phyloP scores from a whole-genome alignment of 192 early-diverging fungal genomes.

The Entomortierella chlamydospora region DNA sequence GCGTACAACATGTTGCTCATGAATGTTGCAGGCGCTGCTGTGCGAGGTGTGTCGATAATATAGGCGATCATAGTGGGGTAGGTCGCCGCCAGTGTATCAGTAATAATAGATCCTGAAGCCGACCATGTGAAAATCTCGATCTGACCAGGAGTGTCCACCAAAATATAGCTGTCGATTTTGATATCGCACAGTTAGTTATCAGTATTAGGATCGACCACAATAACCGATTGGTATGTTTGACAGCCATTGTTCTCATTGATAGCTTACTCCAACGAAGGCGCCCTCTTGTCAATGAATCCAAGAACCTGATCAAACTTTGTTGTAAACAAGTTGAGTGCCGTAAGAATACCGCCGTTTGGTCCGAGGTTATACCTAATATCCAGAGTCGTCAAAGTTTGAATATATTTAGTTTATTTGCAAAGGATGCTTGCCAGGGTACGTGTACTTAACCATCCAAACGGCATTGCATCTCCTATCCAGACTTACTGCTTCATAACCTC shows the following conservation, averaged over 20 bases:
- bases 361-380: slow-evolving; percentile 86
- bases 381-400: neutral
- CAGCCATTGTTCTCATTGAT: too few species aligned
- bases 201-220: too few species aligned
- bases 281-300: slow-evolving; percentile 84
- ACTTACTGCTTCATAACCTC: slow-evolving; percentile 96
- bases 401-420: too few species aligned
- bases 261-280: slow-evolving; percentile 73
- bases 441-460: too few species aligned
- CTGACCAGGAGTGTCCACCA: slow-evolving; percentile 97
- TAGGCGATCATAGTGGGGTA: slow-evolving; percentile 94
- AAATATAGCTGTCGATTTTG: slow-evolving; percentile 69
- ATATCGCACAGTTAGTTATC: too few species aligned
- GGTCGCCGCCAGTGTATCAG: slow-evolving; percentile 89
- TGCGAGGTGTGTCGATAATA: slow-evolving; percentile 96
- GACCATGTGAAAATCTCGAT: slow-evolving; percentile 99
- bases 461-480: too few species aligned
- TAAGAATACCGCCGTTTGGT: slow-evolving; percentile 97
- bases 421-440: too few species aligned
- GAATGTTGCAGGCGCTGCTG: slow-evolving; percentile 92
- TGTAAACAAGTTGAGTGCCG: slow-evolving; percentile 95
- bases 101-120: slow-evolving; percentile 95
- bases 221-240: too few species aligned
- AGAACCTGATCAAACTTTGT: slow-evolving; percentile 99
- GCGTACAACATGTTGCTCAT: slow-evolving; percentile 99